Conservation (phyloP, 495 filamentous ascomycete genomes). For the Beverwykella pulmonaria region DNA sequence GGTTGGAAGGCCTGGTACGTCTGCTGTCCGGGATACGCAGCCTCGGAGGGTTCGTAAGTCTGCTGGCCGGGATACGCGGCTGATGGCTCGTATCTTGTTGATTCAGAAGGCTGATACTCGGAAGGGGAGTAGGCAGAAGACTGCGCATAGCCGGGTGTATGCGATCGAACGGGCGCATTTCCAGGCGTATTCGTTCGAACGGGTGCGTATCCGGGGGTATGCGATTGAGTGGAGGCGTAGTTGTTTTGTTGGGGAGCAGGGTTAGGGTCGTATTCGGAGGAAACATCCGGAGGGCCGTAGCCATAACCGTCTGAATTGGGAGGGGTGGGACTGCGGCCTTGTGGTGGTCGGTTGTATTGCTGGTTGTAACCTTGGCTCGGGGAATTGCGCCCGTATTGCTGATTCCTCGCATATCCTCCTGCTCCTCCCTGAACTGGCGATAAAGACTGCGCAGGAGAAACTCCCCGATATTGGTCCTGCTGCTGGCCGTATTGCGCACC, state of each 20-base stretch:
- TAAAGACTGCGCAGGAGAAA: constrained; percentile 10
- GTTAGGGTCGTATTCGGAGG: neutral
- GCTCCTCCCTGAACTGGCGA: constrained; percentile 22
- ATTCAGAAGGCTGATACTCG: constrained; percentile 3
- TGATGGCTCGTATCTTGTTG: constrained; percentile 20
- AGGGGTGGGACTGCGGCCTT: neutral
- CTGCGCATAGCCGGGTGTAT: neutral
- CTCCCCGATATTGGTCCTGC: constrained; percentile 15
- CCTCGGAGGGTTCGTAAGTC: constrained; percentile 14
- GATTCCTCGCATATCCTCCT: constrained; percentile 17
- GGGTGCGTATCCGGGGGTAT: neutral
- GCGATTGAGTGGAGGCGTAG: neutral
- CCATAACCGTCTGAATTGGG: constrained; percentile 4
- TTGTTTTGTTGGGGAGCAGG: neutral
- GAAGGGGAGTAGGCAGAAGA: constrained; percentile 1
- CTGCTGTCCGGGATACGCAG: constrained; percentile 24
- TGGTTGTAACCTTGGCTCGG: constrained; percentile 18
- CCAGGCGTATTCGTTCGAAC: neutral
- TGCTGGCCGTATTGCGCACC: constrained; percentile 20
- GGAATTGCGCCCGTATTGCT: constrained; percentile 14
- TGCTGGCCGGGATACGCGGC: constrained; percentile 30
- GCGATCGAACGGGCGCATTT: neutral
- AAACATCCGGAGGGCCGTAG: neutral
- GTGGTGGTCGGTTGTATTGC: constrained; percentile 9
- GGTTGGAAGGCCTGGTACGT: constrained; percentile 21